phyloP scores from a whole-genome alignment of 768 basidiomycete genomes.

The Paxillus ammoniavirescens region DNA sequence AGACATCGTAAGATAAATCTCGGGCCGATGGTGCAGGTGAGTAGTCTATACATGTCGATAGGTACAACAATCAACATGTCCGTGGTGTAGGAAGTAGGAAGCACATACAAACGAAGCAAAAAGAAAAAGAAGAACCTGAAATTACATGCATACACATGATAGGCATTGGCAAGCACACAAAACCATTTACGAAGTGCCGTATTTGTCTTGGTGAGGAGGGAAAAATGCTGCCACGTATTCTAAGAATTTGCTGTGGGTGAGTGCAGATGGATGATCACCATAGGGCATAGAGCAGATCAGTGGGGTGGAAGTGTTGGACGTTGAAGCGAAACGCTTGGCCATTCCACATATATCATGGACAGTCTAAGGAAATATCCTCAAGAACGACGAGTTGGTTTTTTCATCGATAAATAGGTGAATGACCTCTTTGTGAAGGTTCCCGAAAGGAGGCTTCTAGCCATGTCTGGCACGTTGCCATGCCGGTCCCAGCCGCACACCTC shows the following conservation, averaged over 20 bases:
- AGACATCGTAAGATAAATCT: conserved; percentile 16
- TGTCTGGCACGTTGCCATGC: conserved; percentile 23
- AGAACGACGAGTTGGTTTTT: conserved; percentile 22
- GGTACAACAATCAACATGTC: conserved; percentile 12
- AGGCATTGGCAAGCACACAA: conserved; percentile 10
- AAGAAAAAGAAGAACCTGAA: conserved; percentile 8
- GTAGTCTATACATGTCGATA: conserved; percentile 18
- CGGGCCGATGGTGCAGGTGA: conserved; percentile 1
- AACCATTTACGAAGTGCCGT: conserved; percentile 2
- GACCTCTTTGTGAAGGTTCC: conserved; percentile 6
- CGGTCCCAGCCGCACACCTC: conserved; percentile 12
- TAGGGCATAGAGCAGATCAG: not conserved
- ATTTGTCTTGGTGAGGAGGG: conserved; percentile 2
- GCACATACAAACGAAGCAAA: conserved; percentile 17
- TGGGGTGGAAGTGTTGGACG: not conserved
- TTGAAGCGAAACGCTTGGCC: conserved; percentile 7
- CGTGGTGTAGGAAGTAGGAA: conserved; percentile 7
- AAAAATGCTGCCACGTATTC: conserved; percentile 12
- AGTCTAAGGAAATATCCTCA: conserved; percentile 27
- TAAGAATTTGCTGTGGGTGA: conserved; percentile 7
- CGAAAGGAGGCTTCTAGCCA: conserved; percentile 17
- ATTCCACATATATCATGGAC: conserved; percentile 13
- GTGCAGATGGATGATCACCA: not conserved
- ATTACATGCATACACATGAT: not conserved
- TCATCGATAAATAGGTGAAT: conserved; percentile 24